Evolutionary conservation across 2,329 filamentous ascomycete genomes (phyloP).

Genomic region (Ophiostoma pallidulum): DNA sequence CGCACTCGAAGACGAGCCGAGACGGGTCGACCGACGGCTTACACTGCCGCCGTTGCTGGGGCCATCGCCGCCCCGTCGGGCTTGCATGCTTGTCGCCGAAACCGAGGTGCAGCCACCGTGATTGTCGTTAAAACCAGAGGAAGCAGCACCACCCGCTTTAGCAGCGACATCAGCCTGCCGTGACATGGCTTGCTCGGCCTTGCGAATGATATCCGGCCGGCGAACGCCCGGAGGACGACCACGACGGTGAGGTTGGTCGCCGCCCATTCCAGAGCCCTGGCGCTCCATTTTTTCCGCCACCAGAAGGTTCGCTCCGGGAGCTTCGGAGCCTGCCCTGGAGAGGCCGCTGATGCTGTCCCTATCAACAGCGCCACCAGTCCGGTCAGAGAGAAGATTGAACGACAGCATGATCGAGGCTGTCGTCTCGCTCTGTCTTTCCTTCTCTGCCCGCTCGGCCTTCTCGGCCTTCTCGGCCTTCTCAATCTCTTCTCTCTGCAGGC

Average conservation of each 20-base stretch:
- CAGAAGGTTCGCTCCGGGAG: slow-evolving; percentile 12
- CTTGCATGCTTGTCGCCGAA: slow-evolving; percentile 6
- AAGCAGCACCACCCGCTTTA: slow-evolving; percentile 21
- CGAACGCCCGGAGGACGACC: slow-evolving; percentile 37
- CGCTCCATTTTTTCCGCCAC: slow-evolving; percentile 30
- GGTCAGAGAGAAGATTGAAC: slow-evolving; percentile 14
- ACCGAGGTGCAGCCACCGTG: neutral
- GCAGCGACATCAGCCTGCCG: slow-evolving; percentile 40
- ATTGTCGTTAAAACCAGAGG: slow-evolving; percentile 16
- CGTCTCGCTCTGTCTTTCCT: slow-evolving; percentile 12
- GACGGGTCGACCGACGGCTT: slow-evolving; percentile 27
- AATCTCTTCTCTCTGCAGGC: slow-evolving; percentile 25
- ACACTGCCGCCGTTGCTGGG: neutral
- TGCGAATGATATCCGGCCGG: slow-evolving; percentile 49
- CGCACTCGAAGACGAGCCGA: slow-evolving; percentile 44
- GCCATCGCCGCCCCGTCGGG: slow-evolving; percentile 9
- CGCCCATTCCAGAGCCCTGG: slow-evolving; percentile 23
- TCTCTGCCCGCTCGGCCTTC: slow-evolving; percentile 14
- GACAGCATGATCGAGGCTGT: slow-evolving; percentile 18
- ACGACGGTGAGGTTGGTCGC: slow-evolving; percentile 28
- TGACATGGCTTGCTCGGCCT: slow-evolving; percentile 49
- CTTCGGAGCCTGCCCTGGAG: slow-evolving; percentile 17
- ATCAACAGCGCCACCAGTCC: neutral
- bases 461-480: slow-evolving; percentile 18
- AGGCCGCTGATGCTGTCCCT: slow-evolving; percentile 4